Evolutionary conservation across 805 yeast genomes (phyloP).

Genomic region (Candida xiaguanensis): DNA sequence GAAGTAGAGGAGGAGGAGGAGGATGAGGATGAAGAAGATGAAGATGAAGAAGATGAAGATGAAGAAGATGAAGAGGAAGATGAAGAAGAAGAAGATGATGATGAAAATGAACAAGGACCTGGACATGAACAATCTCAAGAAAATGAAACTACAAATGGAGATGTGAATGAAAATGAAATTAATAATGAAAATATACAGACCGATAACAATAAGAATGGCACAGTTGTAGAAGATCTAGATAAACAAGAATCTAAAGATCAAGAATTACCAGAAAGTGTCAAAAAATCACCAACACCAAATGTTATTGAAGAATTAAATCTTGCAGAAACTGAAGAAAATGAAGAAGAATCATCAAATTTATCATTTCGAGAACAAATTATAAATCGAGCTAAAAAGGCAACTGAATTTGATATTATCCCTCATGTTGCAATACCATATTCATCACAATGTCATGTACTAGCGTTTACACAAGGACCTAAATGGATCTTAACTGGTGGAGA

Average conservation of each 20-base stretch:
- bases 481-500: constrained; percentile 94
- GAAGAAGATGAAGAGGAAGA: constrained; percentile 15
- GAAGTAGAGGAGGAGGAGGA: constrained; percentile 22
- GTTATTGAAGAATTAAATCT: too few relatives aligned
- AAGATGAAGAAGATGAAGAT: constrained; percentile 15
- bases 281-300: constrained; percentile 4
- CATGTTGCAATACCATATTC: constrained; percentile 85
- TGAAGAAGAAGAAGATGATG: constrained; percentile 12
- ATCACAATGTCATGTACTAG: constrained; percentile 71
- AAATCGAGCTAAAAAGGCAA: constrained; percentile 47
- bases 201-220: too few relatives aligned
- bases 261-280: neutral
- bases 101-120: constrained; percentile 16
- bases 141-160: too few relatives aligned
- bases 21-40: constrained; percentile 18
- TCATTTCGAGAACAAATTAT: constrained; percentile 26
- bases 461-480: constrained; percentile 74
- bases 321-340: neutral
- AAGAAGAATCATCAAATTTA: constrained; percentile 3
- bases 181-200: constrained; percentile 16
- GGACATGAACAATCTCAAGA: constrained; percentile 17
- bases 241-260: neutral
- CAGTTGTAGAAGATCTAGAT: constrained; percentile 6
- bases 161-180: constrained; percentile 14
- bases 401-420: constrained; percentile 70